Base-by-base conservation (phyloP, 75 land plant species). In the Larix kaempferi region DNA sequence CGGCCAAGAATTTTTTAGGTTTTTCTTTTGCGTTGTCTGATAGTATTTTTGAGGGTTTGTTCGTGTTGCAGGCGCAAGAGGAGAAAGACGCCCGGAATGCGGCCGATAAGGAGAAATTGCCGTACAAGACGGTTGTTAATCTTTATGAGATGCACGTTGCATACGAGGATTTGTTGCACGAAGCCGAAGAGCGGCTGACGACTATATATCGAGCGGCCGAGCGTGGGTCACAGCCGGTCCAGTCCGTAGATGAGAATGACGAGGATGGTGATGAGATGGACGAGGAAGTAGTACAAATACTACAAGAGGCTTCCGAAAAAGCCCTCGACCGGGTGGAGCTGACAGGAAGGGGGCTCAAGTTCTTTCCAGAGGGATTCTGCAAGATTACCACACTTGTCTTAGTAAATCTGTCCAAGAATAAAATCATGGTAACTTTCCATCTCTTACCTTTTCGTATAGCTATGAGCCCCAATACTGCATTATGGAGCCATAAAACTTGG, bases 301-400 rank as follows among this genome's bases (percentile, higher is more conserved):
- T 95, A 73, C 75, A 81, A 21, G 82, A 78, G 29, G 90, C 79
- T 6, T 56, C 76, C 1, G 85, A 82, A 15, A 77, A 81, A 25
- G 57, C 56, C 17, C 41, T 89, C 16, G 88, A 88, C 33, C 58
- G 82, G 29, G 88, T 96, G 25, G 89, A 90, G 69, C 78, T 96
- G 59, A 82, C 83, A 1, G 73, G 83, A 1, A 87, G 84, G 65
- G 52, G 55, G 29, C 66, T 96, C 79, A 63, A 74, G 75, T 23
- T 78, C 49, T 79, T 96, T 62, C 99, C 99, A 0, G 99, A 96
- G 75, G 87, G 88, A 0, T 88, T 94, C 77, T 94, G 98, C 37
- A 79, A 74, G 79, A 74, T 94, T 29, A 76, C 75, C 2, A 82
- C 91, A 0, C 64, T 96, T 25, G 62, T 83, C 16, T 62, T 72